Base-by-base conservation (phyloP, 352 stramenopile genomes). In the Saprolegnia diclina region DNA sequence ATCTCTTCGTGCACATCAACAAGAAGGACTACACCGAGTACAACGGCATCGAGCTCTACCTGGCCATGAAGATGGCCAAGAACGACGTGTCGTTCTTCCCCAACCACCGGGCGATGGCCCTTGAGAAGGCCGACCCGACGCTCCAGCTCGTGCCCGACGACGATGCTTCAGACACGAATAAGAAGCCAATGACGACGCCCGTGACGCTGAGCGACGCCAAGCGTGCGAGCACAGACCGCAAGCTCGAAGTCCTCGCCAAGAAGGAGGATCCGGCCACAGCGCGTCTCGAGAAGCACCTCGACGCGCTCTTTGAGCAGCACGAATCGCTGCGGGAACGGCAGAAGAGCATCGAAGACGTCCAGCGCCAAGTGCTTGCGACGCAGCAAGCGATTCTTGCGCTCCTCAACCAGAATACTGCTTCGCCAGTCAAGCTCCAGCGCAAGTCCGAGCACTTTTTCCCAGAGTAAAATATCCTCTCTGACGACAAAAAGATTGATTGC, bases 1-100 rank as follows among this genome's bases (percentile, higher is more conserved):
- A 82, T 37, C 64, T 92, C 6, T 90, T 92, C 53, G 83, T 90
- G 14, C 83, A 92, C 67, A 89, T 92, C 66, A 80, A 81, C 64
- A 89, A 89, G 69, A 92, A 92, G 56, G 74, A 61, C 0, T 88
- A 89, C 38, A 90, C 83, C 0, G 83, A 92, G 50, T 92, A 92
- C 76, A 89, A 85, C 44, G 83, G 83, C 0, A 57, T 92, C 22
- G 83, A 92, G 72, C 67, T 90, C n/a, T 88, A 86, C 71, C 65
- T 92, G 22, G 83, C 83, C 4, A 88, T 86, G 74, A 77, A 78
- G 5, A 90, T 92, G 82, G 82, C 83, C 13, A 90, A 89, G 71
- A 80, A 82, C 52, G 83, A 92, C 62, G 77, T 90, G 44, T 88
- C 81, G 0, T 92, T 92, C 66, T 89, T 92, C 59, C 83, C 83